Evolutionary conservation across 2,329 filamentous ascomycete species (phyloP).

Genomic region (Juglanconis sp.): DNA sequence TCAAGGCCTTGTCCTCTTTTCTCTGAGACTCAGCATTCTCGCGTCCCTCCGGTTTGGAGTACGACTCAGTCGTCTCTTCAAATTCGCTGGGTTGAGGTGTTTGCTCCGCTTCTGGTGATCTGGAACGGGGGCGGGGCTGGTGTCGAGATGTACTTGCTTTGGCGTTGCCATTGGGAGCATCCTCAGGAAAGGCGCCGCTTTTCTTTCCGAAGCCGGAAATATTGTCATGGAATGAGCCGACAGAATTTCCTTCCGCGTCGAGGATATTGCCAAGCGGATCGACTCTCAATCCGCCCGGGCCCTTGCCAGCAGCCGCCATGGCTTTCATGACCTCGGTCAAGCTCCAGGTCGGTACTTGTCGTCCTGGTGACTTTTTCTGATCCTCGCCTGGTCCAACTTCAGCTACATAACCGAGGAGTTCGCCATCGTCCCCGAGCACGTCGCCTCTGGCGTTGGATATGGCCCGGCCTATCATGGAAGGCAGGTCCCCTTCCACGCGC

Average conservation of each 20-base stretch:
- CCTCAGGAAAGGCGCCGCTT: constrained; percentile 25
- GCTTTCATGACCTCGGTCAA: constrained; percentile 30
- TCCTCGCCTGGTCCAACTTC: constrained; percentile 33
- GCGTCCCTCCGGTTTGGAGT: constrained; percentile 31
- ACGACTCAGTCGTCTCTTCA: constrained; percentile 26
- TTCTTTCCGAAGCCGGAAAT: constrained; percentile 27
- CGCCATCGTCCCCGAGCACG: constrained; percentile 41
- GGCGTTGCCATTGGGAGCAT: constrained; percentile 18
- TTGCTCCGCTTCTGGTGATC: constrained; percentile 18
- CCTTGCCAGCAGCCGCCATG: constrained; percentile 22
- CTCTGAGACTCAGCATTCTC: constrained; percentile 32
- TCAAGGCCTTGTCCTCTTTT: constrained; percentile 30
- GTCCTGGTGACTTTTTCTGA: constrained; percentile 21
- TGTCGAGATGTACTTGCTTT: constrained; percentile 19
- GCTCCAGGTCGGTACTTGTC: constrained; percentile 26
- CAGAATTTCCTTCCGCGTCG: constrained; percentile 41
- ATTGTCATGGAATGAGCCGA: constrained; percentile 47
- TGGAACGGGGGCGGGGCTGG: background rate
- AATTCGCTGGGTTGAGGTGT: constrained; percentile 17
- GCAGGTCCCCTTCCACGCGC: constrained; percentile 51
- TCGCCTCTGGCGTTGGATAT: constrained; percentile 44
- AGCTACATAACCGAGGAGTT: constrained; percentile 42
- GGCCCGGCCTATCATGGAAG: constrained; percentile 50
- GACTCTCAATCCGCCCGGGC: constrained; percentile 36
- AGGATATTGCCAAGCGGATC: constrained; percentile 45